Evolutionary conservation across 140 eudicot genomes (phyloP).

Genomic region (Ambrosia hybrid): DNA sequence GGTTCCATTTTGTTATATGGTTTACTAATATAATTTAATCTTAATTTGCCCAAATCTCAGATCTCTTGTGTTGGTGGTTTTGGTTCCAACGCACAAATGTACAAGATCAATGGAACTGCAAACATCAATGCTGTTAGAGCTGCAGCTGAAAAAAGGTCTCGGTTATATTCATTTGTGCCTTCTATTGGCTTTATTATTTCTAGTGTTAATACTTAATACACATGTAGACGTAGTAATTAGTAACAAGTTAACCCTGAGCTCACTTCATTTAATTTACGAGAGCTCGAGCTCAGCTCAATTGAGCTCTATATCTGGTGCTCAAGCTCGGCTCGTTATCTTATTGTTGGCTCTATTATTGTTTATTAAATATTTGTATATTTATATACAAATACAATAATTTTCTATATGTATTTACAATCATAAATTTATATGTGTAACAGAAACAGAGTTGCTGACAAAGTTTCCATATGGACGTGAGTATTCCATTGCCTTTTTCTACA

Average conservation of each 20-base stretch:
- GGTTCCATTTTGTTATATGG: neutral
- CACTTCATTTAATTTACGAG: too few relatives aligned
- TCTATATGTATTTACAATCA: too few relatives aligned
- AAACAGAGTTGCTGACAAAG: conserved; percentile 74
- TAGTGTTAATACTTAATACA: too few relatives aligned
- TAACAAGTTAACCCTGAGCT: too few relatives aligned
- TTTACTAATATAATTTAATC: neutral
- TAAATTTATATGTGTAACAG: too few relatives aligned
- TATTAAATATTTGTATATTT: too few relatives aligned
- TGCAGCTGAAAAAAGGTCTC: conserved; percentile 94
- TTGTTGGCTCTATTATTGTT: too few relatives aligned
- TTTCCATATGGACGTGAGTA: conserved; percentile 86
- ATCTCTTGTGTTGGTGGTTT: too few relatives aligned
- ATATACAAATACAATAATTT: neutral
- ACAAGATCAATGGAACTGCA: conserved; percentile 97
- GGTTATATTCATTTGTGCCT: neutral
- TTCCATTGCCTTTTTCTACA: neutral
- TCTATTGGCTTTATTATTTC: neutral
- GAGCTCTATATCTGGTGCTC: neutral
- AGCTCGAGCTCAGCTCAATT: neutral
- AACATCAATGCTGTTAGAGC: conserved; percentile 93
- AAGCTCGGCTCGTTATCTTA: too few relatives aligned
- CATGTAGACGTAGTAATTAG: neutral
- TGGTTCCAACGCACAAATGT: conserved; percentile 88
- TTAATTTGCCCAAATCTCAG: conserved; percentile 38